Conservation (phyloP, 495 filamentous ascomycete genomes). For the Parathielavia appendiculata region DNA sequence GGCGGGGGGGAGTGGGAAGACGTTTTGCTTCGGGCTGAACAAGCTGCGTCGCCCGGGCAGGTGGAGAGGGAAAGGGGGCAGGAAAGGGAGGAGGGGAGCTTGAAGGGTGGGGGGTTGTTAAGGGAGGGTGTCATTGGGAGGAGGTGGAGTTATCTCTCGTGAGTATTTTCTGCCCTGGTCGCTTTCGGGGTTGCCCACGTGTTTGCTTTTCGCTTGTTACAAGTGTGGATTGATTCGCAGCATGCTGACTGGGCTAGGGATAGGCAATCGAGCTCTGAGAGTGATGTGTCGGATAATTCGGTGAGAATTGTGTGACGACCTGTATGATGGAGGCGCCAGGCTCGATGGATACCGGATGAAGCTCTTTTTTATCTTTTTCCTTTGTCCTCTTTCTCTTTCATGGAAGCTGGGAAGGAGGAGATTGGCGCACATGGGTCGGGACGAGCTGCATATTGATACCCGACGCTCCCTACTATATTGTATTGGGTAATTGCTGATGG, state of each 20-base stretch:
- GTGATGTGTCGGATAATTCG: constrained; percentile 13
- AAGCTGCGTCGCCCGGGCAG: constrained; percentile 1
- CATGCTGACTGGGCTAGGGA: neutral
- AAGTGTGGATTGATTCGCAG: neutral
- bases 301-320: constrained; percentile 1
- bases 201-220: neutral
- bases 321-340: neutral
- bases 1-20: constrained; percentile 23
- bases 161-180: neutral
- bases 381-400: too few relatives aligned
- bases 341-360: too few relatives aligned
- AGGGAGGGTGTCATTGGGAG: neutral
- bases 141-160: constrained; percentile 1
- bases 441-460: neutral
- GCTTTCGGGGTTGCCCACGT: too few relatives aligned
- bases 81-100: too few relatives aligned
- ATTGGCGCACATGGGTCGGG: neutral
- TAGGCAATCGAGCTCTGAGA: constrained; percentile 16
- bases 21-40: constrained; percentile 1
- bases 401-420: too few relatives aligned
- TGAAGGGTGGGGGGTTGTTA: neutral
- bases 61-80: neutral
- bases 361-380: too few relatives aligned
- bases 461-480: neutral
- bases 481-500: too few relatives aligned